Base-by-base conservation (phyloP, 1,139 yeast genomes). In the Scheffersomyces segobiensis region DNA sequence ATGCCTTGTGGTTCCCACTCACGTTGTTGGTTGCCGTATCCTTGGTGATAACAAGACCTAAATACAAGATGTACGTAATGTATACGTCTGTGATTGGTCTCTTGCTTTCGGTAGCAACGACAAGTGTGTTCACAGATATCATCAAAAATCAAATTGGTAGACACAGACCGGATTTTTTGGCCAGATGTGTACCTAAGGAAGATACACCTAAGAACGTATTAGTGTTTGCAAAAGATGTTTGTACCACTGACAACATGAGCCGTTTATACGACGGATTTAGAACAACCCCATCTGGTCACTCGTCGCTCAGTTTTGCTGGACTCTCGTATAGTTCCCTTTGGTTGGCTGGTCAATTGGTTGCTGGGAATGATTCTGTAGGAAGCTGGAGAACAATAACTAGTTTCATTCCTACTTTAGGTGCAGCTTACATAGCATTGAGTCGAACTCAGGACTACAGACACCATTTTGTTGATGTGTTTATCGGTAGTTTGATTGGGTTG, bases 361-460 rank as follows among this genome's bases (percentile, higher is more conserved):
- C 82, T 64, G 60, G 67, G 46, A 65, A 73, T 57, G 65, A 70
- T n/a, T 63, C 66, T 46, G 80, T 82, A 46, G 87, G 90, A 2
- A 76, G 82, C 8, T 86, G 89, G 89, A 80, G 90, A 66, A 73
- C 80, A 24, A 59, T 80, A 1, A 62, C 76, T 18, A 64, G 73
- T n/a, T 69, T 65, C 46, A 52, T 70, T 22, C 84, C 84, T 12
- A 64, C 84, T 0, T 65, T 88, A 22, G 82, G 87, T n/a, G 93
- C 93, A 1, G 67, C 81, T 1, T 72, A 86, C 55, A 87, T 89
- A 64, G 93, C 93, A 0, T 73, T 89, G 55, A 84, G 90, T 54
- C 80, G 96, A 64, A 87, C 93, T 1, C 87, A 88, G 67, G 97
- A 90, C 72, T 90, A 89, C 70, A 82, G 93, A 71, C 96, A 89